Evolutionary conservation across 352 stramenopile genomes (phyloP).

Genomic region (Globisporangium nodosum): DNA sequence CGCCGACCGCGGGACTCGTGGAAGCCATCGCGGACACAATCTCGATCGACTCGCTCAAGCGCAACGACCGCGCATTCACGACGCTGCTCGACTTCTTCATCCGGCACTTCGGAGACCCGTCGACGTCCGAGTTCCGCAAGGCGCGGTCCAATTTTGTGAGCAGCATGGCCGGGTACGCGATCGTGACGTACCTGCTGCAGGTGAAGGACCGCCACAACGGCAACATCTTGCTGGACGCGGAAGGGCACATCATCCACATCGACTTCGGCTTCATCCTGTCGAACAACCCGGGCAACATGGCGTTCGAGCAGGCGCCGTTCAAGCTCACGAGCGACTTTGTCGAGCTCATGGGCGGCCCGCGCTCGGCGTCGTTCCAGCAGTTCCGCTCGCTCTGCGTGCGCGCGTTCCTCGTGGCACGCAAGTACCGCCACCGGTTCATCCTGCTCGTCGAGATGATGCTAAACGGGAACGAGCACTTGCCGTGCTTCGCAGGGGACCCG

Average conservation of each 20-base stretch:
- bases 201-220: constrained; percentile 98
- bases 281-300: constrained; percentile 90
- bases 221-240: constrained; percentile 95
- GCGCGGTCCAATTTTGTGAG: constrained; percentile 87
- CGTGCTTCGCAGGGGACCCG: constrained; percentile 92
- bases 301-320: constrained; percentile 96
- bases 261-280: constrained; percentile 96
- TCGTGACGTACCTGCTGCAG: constrained; percentile 96
- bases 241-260: constrained; percentile 97
- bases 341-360: constrained; percentile 91
- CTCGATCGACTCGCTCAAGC: constrained; percentile 97
- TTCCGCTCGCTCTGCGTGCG: constrained; percentile 96
- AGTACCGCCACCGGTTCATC: constrained; percentile 94
- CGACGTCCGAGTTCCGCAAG: constrained; percentile 61
- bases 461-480: constrained; percentile 94
- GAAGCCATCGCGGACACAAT: constrained; percentile 96
- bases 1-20: constrained; percentile 91
- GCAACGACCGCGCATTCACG: constrained; percentile 91
- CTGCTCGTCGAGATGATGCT: constrained; percentile 97
- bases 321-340: constrained; percentile 98
- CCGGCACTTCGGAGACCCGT: constrained; percentile 87
- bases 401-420: constrained; percentile 93
- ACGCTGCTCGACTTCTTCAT: constrained; percentile 93
- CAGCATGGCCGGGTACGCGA: constrained; percentile 87
- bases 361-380: constrained; percentile 89